Conservation (phyloP, 2,329 filamentous ascomycete genomes). For the Escovopsis weberi region DNA sequence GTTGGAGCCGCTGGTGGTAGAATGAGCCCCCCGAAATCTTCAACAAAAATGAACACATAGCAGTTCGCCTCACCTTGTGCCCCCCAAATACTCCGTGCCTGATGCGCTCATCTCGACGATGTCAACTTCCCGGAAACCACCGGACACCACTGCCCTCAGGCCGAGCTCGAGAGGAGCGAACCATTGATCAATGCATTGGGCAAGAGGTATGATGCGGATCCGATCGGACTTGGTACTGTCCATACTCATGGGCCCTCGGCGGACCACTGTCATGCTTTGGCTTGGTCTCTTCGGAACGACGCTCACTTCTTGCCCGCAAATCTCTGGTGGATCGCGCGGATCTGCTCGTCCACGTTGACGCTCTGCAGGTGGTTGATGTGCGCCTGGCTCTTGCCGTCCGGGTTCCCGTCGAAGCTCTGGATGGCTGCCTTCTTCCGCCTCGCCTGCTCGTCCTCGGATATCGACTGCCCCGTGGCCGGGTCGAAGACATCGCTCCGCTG, state of each 20-base stretch:
- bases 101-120: not conserved
- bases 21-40: conserved; percentile 2
- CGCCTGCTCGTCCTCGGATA: conserved; percentile 59
- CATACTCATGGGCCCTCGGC: too few relatives aligned
- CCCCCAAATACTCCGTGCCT: conserved; percentile 1
- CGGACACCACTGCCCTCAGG: not conserved
- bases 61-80: conserved; percentile 5
- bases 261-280: too few relatives aligned
- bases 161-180: not conserved
- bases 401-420: conserved; percentile 49
- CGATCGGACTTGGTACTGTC: too few relatives aligned
- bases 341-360: conserved; percentile 76
- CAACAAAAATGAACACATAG: not conserved
- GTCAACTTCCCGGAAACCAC: not conserved
- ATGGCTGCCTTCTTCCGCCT: conserved; percentile 61
- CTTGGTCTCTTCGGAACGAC: not conserved
- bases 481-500: conserved; percentile 84
- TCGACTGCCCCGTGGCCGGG: conserved; percentile 47
- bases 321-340: conserved; percentile 47
- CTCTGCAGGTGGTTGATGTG: conserved; percentile 46
- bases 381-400: conserved; percentile 40
- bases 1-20: conserved; percentile 1
- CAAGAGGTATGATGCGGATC: too few relatives aligned
- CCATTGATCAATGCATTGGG: too few relatives aligned
- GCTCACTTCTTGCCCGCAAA: conserved; percentile 28